phyloP scores from a whole-genome alignment of 1,284 basidiomycete species.

The Puccinia horiana region DNA sequence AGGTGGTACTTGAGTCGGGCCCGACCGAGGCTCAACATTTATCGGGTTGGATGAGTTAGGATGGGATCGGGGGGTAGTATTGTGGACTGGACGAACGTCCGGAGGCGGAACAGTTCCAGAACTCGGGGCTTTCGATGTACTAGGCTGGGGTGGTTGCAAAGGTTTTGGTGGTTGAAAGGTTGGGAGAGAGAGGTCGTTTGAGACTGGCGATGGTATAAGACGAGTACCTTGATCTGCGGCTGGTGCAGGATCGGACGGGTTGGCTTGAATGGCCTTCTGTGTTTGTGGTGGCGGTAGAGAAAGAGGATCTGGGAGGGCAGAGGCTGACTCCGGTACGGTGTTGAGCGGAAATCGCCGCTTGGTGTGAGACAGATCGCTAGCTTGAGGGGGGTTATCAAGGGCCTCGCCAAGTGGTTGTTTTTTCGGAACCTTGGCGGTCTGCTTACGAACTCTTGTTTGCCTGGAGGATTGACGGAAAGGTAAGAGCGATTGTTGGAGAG shows the following conservation, averaged over 20 bases:
- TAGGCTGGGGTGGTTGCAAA: neutral
- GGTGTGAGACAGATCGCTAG: neutral
- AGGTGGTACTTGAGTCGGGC: neutral
- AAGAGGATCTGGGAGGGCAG: neutral
- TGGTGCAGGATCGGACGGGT: neutral
- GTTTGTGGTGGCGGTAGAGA: neutral
- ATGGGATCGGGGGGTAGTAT: neutral
- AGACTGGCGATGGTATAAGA: neutral
- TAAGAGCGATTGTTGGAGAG: neutral
- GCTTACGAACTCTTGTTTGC: conserved; percentile 33
- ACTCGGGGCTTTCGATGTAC: conserved; percentile 15
- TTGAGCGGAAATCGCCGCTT: neutral
- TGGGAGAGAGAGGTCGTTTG: neutral
- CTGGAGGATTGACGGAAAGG: conserved; percentile 3
- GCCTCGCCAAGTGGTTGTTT: neutral
- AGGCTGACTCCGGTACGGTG: neutral
- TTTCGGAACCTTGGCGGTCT: conserved; percentile 16
- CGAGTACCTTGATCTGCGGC: neutral
- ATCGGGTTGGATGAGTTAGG: neutral
- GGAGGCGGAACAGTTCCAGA: neutral
- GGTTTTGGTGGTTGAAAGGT: conserved; percentile 9
- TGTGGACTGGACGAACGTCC: neutral
- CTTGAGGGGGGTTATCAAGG: neutral
- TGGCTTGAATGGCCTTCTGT: neutral
- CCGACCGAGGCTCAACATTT: neutral